Conservation (phyloP, 768 basidiomycete genomes). For the Crucibulum laeve region DNA sequence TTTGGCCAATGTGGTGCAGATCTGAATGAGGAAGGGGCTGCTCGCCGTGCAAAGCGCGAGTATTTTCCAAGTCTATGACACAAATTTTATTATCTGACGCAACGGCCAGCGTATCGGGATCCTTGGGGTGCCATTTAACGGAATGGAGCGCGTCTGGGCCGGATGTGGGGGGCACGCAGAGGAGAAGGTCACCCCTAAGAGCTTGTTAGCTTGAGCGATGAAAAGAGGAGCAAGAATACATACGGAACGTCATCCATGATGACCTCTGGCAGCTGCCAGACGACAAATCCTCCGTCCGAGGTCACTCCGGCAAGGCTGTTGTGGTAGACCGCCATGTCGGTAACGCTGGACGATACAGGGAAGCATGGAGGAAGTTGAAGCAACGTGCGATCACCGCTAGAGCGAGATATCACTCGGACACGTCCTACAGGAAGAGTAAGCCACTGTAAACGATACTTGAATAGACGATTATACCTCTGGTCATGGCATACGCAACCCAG, state of each 20-base stretch:
- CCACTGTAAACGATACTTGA: not conserved
- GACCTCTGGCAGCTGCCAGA: constrained; percentile 81
- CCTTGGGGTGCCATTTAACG: constrained; percentile 88
- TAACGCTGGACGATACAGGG: constrained; percentile 57
- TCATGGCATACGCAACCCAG: constrained; percentile 94
- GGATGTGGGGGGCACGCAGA: constrained; percentile 64
- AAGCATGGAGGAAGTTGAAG: constrained; percentile 72
- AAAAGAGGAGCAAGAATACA: constrained; percentile 23
- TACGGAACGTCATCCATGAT: constrained; percentile 87
- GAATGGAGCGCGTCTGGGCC: constrained; percentile 65
- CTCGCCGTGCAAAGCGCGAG: constrained; percentile 48
- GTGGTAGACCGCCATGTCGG: constrained; percentile 82
- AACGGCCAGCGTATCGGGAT: constrained; percentile 76
- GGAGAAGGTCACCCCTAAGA: constrained; percentile 57
- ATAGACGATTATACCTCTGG: constrained; percentile 45
- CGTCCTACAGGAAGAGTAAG: constrained; percentile 42
- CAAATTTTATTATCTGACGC: constrained; percentile 76
- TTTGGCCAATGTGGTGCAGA: constrained; percentile 61
- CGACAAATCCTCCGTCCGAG: constrained; percentile 84
- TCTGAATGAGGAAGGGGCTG: constrained; percentile 68
- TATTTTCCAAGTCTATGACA: constrained; percentile 67
- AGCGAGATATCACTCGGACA: constrained; percentile 83
- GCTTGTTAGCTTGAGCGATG: not conserved
- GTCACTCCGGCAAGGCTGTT: constrained; percentile 84
- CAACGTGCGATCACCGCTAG: constrained; percentile 82